These are phyloP conservation scores for Acmispon strigosus DNA, from an alignment of 306 rosid species.

Conservation along the genomic window DNA sequence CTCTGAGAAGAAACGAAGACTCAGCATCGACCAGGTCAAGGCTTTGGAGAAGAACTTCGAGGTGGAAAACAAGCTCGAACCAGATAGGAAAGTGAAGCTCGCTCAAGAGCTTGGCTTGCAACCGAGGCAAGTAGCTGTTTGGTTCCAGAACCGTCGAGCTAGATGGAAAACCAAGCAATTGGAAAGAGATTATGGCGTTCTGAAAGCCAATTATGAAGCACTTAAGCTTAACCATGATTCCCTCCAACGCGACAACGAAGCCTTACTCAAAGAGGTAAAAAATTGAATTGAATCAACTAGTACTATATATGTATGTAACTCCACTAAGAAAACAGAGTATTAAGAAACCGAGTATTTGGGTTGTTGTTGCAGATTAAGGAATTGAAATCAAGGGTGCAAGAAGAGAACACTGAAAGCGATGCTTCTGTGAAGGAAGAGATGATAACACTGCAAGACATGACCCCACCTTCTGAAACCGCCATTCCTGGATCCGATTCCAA, in stretches of 20 bases:
- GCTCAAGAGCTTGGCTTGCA: constrained; percentile 91
- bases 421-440: constrained; percentile 61
- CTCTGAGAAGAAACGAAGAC: constrained; percentile 78
- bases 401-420: constrained; percentile 49
- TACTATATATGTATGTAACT: too few relatives aligned
- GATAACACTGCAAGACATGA: constrained; percentile 30
- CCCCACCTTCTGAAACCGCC: constrained; percentile 24
- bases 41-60: constrained; percentile 96
- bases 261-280: constrained; percentile 62
- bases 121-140: constrained; percentile 90
- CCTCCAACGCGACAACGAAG: constrained; percentile 64
- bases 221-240: constrained; percentile 50
- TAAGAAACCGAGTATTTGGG: neutral
- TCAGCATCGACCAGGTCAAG: constrained; percentile 80
- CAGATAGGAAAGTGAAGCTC: constrained; percentile 77
- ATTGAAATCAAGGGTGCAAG: constrained; percentile 55
- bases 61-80: constrained; percentile 95
- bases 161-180: constrained; percentile 95
- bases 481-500: constrained; percentile 38
- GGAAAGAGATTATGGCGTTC: constrained; percentile 81
- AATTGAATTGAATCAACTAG: neutral
- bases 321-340: neutral
- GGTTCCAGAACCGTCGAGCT: constrained; percentile 99
- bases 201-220: constrained; percentile 57
- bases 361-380: constrained; percentile 55